Base-by-base conservation (phyloP, 768 basidiomycete genomes). In the Russula foetens region DNA sequence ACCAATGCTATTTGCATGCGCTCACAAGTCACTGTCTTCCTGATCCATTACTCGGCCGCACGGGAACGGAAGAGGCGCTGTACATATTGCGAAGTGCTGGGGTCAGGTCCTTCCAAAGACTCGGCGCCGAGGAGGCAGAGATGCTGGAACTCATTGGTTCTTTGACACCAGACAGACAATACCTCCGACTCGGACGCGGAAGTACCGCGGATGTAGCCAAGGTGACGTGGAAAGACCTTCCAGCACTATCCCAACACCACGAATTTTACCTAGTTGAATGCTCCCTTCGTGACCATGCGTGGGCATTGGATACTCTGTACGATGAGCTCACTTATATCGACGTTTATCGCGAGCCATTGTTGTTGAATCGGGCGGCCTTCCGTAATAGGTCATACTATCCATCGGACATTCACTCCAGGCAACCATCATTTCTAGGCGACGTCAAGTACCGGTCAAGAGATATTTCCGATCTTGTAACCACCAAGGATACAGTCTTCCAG, bases 1-100 rank as follows among this genome's bases (percentile, higher is more conserved):
- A 71, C 56, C 70, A 71, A 45, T 69, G 74, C 4, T 77, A 77
- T 56, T 70, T 82, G 21, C 81, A 82, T 45, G 76, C 77, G n/a
- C 53, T 78, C 2, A 80, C 74, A 4, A 75, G 75, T 15, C 72
- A 75, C 46, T 73, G 72, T 46, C 66, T 76, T 7, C 69, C 71
- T 7, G 80, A 82, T 67, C 76, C 77, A 2, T 69, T 66, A 68
- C n/a, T n/a, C n/a, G n/a, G n/a, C n/a, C n/a, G n/a, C n/a, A n/a
- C n/a, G n/a, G n/a, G n/a, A n/a, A n/a, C n/a, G n/a, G n/a, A n/a
- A n/a, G n/a, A n/a, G n/a, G n/a, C n/a, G n/a, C n/a, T n/a, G n/a
- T n/a, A n/a, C 44, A 66, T 75, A 51, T 68, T 82, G n/a, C 61
- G 59, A 7, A 77, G 77, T 0, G 73, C 76, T 7, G 62, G 69